These are phyloP conservation scores for Suillus clintonianus DNA, from an alignment of 768 basidiomycete species.

Conservation along the genomic window DNA sequence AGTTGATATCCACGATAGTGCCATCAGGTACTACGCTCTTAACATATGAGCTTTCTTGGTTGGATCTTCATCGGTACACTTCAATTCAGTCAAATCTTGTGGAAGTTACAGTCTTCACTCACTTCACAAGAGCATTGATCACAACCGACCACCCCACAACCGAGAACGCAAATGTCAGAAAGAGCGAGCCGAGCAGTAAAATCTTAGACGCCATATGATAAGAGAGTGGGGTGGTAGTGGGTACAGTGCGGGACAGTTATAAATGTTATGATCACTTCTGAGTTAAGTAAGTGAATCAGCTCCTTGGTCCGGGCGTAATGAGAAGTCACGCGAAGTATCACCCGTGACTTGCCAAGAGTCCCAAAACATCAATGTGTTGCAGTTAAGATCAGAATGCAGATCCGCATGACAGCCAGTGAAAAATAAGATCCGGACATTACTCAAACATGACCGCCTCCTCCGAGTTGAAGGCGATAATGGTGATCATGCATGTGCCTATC, in stretches of 20 bases:
- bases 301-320: neutral
- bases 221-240: neutral
- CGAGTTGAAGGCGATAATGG: neutral
- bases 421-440: neutral
- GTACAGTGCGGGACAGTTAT: neutral
- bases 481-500: conserved; percentile 3
- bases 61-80: conserved; percentile 1
- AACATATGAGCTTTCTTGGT: conserved; percentile 5
- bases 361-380: neutral
- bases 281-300: neutral
- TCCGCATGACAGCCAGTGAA: neutral
- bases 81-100: neutral
- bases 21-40: neutral
- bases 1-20: neutral
- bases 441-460: no score
- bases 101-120: neutral
- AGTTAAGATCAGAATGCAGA: neutral
- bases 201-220: neutral
- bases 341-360: neutral
- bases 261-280: neutral
- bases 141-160: conserved; percentile 12
- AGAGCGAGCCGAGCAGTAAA: conserved; percentile 17
- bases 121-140: conserved; percentile 11
- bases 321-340: neutral
- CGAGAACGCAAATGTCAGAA: conserved; percentile 32